Evolutionary conservation across 495 filamentous ascomycete genomes (phyloP).

Genomic region (Aspergillus sclerotioniger): DNA sequence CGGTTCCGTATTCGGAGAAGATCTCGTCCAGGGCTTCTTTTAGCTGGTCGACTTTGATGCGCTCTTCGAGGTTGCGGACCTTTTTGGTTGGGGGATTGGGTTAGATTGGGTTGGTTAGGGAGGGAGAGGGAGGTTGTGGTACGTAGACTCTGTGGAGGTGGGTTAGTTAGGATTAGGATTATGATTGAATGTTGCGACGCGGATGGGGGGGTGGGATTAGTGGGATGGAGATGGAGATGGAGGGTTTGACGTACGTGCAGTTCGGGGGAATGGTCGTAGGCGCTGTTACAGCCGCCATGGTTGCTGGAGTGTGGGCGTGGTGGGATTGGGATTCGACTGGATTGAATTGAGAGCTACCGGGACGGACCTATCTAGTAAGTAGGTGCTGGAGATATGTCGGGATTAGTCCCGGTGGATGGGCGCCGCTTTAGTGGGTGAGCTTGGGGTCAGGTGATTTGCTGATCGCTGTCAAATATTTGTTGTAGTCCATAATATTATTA

Average conservation of each 20-base stretch:
- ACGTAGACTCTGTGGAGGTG: conserved; percentile 51
- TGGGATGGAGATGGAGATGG: neutral
- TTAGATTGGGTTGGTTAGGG: conserved; percentile 17
- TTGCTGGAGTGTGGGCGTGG: conserved; percentile 30
- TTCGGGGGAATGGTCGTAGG: conserved; percentile 41
- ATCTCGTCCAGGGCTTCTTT: conserved; percentile 71
- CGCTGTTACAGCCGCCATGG: conserved; percentile 38
- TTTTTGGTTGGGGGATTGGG: conserved; percentile 31
- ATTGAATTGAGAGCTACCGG: neutral
- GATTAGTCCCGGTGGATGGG: neutral
- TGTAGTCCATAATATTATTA: too few species aligned
- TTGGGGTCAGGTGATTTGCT: conserved; percentile 9
- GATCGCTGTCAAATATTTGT: too few species aligned
- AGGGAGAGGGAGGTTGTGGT: conserved; percentile 25
- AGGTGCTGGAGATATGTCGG: conserved; percentile 1
- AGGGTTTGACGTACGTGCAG: conserved; percentile 43
- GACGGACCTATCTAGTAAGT: neutral
- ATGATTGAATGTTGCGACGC: neutral
- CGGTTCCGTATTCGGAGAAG: conserved; percentile 86
- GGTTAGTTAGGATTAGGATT: conserved; percentile 12
- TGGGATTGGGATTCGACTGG: neutral
- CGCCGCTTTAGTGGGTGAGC: conserved; percentile 12
- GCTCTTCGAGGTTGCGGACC: conserved; percentile 91
- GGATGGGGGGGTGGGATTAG: neutral
- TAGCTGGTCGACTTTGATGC: conserved; percentile 76